A percentile compares a stretch with the other conserved stretches of the same genome.
phyloP scores from a whole-genome alignment of 2,329 filamentous ascomycete genomes.

The Trichoderma koningii region DNA sequence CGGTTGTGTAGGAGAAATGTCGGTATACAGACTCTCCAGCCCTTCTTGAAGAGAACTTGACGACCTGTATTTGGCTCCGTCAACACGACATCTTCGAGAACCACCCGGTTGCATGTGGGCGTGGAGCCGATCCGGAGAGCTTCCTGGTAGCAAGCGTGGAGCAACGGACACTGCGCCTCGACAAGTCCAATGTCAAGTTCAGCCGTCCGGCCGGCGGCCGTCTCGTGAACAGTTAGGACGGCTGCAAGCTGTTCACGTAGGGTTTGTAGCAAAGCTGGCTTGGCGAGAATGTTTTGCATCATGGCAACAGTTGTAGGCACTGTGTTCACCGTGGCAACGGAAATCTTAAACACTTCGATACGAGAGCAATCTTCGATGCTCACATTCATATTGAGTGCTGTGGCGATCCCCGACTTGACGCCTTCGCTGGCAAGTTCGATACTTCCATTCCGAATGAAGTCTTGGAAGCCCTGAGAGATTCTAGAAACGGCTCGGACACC shows the following conservation, averaged over 20 bases:
- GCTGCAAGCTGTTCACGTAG: slow-evolving; percentile 6
- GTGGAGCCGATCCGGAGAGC: slow-evolving; percentile 9
- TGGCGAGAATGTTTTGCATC: slow-evolving; percentile 8
- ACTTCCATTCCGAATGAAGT: slow-evolving; percentile 1
- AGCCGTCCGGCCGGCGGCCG: neutral
- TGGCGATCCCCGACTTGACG: neutral
- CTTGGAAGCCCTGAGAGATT: neutral
- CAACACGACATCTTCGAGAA: slow-evolving; percentile 13
- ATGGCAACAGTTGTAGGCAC: slow-evolving; percentile 4
- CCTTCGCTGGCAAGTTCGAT: neutral
- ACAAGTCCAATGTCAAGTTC: neutral
- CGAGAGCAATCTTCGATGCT: slow-evolving; percentile 5
- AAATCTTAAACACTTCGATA: slow-evolving; percentile 12
- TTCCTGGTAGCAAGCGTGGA: slow-evolving; percentile 9
- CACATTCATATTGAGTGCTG: neutral
- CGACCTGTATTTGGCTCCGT: neutral
- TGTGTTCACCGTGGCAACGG: slow-evolving; percentile 13
- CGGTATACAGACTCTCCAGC: slow-evolving; percentile 3
- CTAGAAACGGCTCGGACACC: neutral
- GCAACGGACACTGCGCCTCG: neutral
- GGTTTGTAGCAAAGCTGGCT: neutral
- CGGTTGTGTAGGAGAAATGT: slow-evolving; percentile 9
- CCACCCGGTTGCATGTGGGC: slow-evolving; percentile 6
- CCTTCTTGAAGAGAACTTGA: slow-evolving; percentile 4
- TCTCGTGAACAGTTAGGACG: neutral